Evolutionary conservation across 192 early-diverging fungal species (phyloP), one percentile per base, ranked within the genome.

Genomic region (Coemansia sp.): DNA sequence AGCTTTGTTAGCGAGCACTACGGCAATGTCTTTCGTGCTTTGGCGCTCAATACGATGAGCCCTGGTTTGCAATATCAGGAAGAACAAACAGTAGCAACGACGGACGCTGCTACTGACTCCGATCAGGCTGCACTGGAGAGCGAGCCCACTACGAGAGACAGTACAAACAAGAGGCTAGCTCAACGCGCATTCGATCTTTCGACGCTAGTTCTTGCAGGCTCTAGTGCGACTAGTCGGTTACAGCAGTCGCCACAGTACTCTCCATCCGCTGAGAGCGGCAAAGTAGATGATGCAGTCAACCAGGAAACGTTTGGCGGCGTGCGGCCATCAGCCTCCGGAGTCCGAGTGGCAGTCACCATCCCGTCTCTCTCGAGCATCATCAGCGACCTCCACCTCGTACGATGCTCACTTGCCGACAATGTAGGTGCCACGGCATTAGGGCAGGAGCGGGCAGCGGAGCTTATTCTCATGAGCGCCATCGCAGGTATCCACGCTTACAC

Each of bases 401-500:
- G 42, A 5, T 49, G 61, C 12, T 15, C 67, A 6, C 33, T 29
- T 24, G 40, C 27, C 18, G 16, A n/a, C n/a, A 24, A 40, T 13
- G 22, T 34, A 31, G 49, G 20, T 33, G 40, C 24, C 38, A 33
- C 12, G 4, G 31, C 44, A 2, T 16, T 46, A 8, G 49, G 42
- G 5, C 41, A 41, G 29, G 49, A 41, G 10, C 41, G 38, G 36
- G 75, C 63, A 0, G 57, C 57, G 0, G 47, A 65, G 10, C 46
- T 82, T 12, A 72, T 82, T 40, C 46, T 82, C 8, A 5, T 71
- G 12, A 82, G 64, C 57, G 65, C 80, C 3, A 66, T 77, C 0
- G 75, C 78, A 1, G 86, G 84, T 3, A 77, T 90, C 18, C 88
- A 93, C 62, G 89, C 86, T 3, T 85, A 85, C 27, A 67, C 89